Base-by-base conservation (phyloP, 2,329 filamentous ascomycete genomes). In the Elsinoe batatas region DNA sequence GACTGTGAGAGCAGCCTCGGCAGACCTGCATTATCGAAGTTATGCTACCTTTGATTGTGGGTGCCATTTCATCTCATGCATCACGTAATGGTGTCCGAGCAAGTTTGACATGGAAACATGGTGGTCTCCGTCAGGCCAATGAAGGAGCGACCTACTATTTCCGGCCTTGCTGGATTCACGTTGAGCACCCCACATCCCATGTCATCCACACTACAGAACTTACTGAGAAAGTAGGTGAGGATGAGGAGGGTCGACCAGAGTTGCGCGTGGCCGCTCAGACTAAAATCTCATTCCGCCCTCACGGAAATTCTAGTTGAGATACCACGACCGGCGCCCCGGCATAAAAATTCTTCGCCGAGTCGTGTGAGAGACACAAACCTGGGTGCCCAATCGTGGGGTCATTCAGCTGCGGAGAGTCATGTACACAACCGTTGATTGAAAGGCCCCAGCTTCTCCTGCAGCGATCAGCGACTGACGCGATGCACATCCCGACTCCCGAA, bases 401-500 rank as follows among this genome's bases (percentile, higher is more conserved):
- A 4, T n/a, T 18, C 17, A 15, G 17, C 11, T 20, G 22, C 15
- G 13, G 8, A 38, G 15, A 35, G 47, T 22, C 32, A 32, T 11
- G 47, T 26, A 26, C 22, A 6, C 22, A 26, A 26, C 22, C 13
- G 37, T 35, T 33, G 26, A 30, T 38, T 15, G 26, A 10, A 32
- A 32, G 13, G 47, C 18, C 11, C 47, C 33, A 13, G 47, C 12
- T 10, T n/a, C 15, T 22, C 40, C 20, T 44, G 40, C 40, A 51
- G 47, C 17, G 47, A 51, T 51, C 47, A 51, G 47, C 47, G 47
- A 51, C 47, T 35, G 33, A 26, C 2, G 47, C 47, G 7, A 38
- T 26, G 47, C 47, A 38, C 47, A 51, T 38, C 47, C 47, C 47
- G 47, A 33, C 17, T 51, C 47, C 47, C 47, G 47, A 51, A 51